Conservation (phyloP, 2,329 filamentous ascomycete genomes). For the Thielaviopsis musarum region DNA sequence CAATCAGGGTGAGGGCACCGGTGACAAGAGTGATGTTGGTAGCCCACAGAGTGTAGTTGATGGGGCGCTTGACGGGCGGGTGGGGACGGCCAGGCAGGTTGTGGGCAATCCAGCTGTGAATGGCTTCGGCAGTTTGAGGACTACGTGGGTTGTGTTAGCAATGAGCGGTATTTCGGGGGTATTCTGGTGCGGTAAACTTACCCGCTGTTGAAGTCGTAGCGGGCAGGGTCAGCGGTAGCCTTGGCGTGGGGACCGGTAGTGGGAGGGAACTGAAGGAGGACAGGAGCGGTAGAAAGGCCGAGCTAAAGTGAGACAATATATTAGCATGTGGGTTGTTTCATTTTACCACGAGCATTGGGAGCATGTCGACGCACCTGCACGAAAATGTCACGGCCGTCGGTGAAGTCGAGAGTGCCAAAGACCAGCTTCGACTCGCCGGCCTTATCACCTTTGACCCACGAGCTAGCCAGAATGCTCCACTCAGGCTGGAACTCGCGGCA, state of each 20-base stretch:
- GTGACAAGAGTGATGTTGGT: constrained; percentile 51
- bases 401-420: constrained; percentile 77
- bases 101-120: constrained; percentile 63
- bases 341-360: no score
- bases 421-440: constrained; percentile 53
- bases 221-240: constrained; percentile 47
- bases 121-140: constrained; percentile 55
- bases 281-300: constrained; percentile 82
- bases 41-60: constrained; percentile 70
- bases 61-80: constrained; percentile 61
- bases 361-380: constrained; percentile 47
- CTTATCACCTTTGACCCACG: constrained; percentile 77
- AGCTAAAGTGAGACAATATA: constrained; percentile 38
- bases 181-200: constrained; percentile 24
- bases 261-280: constrained; percentile 68
- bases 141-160: constrained; percentile 26
- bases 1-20: constrained; percentile 49
- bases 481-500: constrained; percentile 89
- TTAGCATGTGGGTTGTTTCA: not conserved
- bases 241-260: constrained; percentile 68
- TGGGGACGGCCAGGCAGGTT: constrained; percentile 65
- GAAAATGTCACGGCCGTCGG: constrained; percentile 68
- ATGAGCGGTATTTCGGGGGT: not conserved
- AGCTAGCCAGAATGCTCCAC: constrained; percentile 73
- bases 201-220: constrained; percentile 76